Conservation (phyloP, 371 early-diverging fungal species). For the Mucor circinelloides region DNA sequence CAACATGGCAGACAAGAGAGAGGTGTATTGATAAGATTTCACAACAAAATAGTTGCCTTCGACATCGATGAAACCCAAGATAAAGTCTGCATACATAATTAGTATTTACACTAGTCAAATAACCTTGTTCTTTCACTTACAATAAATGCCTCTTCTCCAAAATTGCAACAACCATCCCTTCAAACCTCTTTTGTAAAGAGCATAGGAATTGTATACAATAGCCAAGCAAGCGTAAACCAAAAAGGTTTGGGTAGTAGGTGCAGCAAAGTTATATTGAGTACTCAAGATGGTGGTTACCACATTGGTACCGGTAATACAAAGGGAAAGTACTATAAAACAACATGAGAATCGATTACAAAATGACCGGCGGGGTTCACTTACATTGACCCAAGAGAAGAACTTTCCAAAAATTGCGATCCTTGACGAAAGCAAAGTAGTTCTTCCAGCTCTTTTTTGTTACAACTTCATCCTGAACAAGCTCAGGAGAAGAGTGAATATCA, state of each 20-base stretch:
- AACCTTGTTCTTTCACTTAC: background rate
- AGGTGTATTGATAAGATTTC: slow-evolving; percentile 73
- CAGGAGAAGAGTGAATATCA: background rate
- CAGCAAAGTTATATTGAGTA: slow-evolving; percentile 43
- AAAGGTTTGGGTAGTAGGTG: slow-evolving; percentile 70
- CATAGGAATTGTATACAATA: slow-evolving; percentile 61
- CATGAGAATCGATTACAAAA: background rate
- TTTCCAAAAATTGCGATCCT: slow-evolving; percentile 16
- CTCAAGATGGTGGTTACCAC: slow-evolving; percentile 59
- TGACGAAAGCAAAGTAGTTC: slow-evolving; percentile 10
- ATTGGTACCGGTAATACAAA: slow-evolving; percentile 74
- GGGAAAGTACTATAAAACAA: slow-evolving; percentile 45
- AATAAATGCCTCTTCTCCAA: slow-evolving; percentile 47
- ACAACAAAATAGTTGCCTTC: slow-evolving; percentile 80
- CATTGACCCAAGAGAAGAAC: slow-evolving; percentile 22
- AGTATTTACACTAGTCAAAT: background rate
- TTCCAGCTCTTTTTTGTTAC: slow-evolving; percentile 8
- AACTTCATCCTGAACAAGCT: background rate
- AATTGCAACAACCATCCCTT: slow-evolving; percentile 52
- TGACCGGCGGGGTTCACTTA: background rate
- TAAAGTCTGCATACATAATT: slow-evolving; percentile 25
- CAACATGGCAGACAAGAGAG: slow-evolving; percentile 70
- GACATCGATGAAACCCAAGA: slow-evolving; percentile 69
- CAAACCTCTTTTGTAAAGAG: slow-evolving; percentile 56
- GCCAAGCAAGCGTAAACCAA: slow-evolving; percentile 64